A percentile compares a stretch with the other conserved stretches of the same genome.
Evolutionary conservation across 495 filamentous ascomycete species (phyloP).

Genomic region (Xylaria intraflava): DNA sequence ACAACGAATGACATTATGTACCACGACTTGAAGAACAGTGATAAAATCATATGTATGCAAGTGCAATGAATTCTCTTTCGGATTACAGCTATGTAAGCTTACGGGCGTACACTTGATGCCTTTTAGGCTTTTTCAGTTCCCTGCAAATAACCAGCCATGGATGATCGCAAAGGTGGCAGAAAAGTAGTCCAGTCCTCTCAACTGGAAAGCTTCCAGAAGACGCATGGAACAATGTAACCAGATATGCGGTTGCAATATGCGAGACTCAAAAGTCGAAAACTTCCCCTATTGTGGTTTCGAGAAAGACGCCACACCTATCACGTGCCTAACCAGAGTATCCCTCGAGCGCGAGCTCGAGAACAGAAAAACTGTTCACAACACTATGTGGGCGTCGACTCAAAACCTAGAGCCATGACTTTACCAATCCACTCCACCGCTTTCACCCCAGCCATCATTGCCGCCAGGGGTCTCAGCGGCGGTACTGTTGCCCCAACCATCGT

Average conservation of each 20-base stretch:
- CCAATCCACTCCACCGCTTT: background rate
- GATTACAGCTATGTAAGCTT: no score
- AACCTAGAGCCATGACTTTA: background rate
- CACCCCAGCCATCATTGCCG: constrained; percentile 7
- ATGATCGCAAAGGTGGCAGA: background rate
- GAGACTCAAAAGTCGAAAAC: background rate
- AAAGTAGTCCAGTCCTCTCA: background rate
- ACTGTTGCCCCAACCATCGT: background rate
- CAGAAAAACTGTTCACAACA: background rate
- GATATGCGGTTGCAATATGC: background rate
- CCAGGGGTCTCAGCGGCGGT: background rate
- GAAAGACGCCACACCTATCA: background rate
- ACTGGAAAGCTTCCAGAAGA: background rate
- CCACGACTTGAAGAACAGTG: no score
- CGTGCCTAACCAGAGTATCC: background rate
- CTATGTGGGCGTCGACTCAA: background rate
- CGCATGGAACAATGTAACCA: background rate
- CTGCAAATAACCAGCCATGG: background rate
- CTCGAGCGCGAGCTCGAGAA: background rate
- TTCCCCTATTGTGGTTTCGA: background rate
- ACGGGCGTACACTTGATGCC: no score
- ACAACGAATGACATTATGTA: no score
- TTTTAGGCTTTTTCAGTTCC: background rate
- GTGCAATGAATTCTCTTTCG: background rate
- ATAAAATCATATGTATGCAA: no score